These are phyloP conservation scores for Pyricularia grisea DNA, from an alignment of 2,329 filamentous ascomycete species.

Conservation along the genomic window DNA sequence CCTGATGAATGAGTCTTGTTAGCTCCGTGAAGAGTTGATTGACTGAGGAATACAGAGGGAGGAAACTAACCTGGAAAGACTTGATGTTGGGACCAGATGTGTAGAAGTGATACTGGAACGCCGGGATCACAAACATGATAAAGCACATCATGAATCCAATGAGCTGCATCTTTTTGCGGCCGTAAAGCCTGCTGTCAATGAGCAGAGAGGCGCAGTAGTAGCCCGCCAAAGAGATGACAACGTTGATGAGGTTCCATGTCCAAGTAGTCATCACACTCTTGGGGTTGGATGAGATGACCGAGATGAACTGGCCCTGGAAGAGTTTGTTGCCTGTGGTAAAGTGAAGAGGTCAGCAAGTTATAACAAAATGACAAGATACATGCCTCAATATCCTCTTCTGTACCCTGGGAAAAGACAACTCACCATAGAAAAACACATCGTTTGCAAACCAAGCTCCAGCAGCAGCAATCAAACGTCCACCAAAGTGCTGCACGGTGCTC, in stretches of 20 bases:
- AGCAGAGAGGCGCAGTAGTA: slow-evolving; percentile 86
- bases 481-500: slow-evolving; percentile 74
- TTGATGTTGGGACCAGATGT: slow-evolving; percentile 61
- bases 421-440: slow-evolving; percentile 87
- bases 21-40: background rate
- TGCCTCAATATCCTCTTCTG: background rate
- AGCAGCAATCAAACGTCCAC: slow-evolving; percentile 77
- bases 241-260: slow-evolving; percentile 90
- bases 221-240: slow-evolving; percentile 73
- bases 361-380: background rate
- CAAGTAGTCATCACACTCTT: slow-evolving; percentile 74
- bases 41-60: background rate
- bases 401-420: slow-evolving; percentile 10
- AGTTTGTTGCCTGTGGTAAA: background rate
- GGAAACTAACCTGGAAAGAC: slow-evolving; percentile 46
- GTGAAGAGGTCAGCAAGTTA: background rate
- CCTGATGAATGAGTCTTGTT: slow-evolving; percentile 37
- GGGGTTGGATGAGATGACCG: slow-evolving; percentile 61
- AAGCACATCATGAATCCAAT: slow-evolving; percentile 90
- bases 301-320: slow-evolving; percentile 46
- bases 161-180: slow-evolving; percentile 93
- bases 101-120: slow-evolving; percentile 82
- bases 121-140: slow-evolving; percentile 85
- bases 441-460: slow-evolving; percentile 91
- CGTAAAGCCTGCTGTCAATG: slow-evolving; percentile 95